A percentile compares a stretch with the other conserved stretches of the same genome.
phyloP scores from a whole-genome alignment of 2,329 filamentous ascomycete species.

The Colletotrichum orchidophilum region DNA sequence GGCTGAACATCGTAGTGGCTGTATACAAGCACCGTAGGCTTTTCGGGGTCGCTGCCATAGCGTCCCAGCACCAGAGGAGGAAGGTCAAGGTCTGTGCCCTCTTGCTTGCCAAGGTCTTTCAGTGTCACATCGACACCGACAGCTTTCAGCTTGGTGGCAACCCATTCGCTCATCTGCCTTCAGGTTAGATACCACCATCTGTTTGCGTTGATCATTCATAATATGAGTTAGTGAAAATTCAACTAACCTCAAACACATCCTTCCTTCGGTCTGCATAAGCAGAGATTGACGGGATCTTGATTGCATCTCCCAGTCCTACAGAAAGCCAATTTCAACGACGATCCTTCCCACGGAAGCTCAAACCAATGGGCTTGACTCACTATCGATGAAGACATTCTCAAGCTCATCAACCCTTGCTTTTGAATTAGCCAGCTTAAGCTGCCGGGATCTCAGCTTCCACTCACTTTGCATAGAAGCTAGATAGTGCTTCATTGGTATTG shows the following conservation, averaged over 20 bases:
- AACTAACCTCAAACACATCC: slow-evolving; percentile 79
- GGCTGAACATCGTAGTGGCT: slow-evolving; percentile 99
- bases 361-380: background rate
- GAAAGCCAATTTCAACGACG: background rate
- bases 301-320: slow-evolving; percentile 76
- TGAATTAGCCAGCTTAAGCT: background rate
- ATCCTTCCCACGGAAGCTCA: background rate
- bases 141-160: slow-evolving; percentile 83
- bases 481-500: background rate
- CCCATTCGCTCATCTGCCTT: slow-evolving; percentile 87
- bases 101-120: slow-evolving; percentile 89
- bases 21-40: slow-evolving; percentile 95
- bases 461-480: slow-evolving; percentile 1
- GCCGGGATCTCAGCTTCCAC: background rate
- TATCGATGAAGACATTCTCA: slow-evolving; percentile 12
- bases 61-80: slow-evolving; percentile 91
- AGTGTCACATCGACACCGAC: slow-evolving; percentile 90
- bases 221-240: background rate
- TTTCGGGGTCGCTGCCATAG: slow-evolving; percentile 90
- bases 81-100: slow-evolving; percentile 87
- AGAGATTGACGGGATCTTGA: slow-evolving; percentile 95
- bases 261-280: slow-evolving; percentile 87
- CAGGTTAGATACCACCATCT: background rate
- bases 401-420: slow-evolving; percentile 21
- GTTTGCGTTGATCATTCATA: background rate